Evolutionary conservation across 2,329 filamentous ascomycete genomes (phyloP), one percentile per base, ranked within the genome.

Genomic region (Alternaria viburni): DNA sequence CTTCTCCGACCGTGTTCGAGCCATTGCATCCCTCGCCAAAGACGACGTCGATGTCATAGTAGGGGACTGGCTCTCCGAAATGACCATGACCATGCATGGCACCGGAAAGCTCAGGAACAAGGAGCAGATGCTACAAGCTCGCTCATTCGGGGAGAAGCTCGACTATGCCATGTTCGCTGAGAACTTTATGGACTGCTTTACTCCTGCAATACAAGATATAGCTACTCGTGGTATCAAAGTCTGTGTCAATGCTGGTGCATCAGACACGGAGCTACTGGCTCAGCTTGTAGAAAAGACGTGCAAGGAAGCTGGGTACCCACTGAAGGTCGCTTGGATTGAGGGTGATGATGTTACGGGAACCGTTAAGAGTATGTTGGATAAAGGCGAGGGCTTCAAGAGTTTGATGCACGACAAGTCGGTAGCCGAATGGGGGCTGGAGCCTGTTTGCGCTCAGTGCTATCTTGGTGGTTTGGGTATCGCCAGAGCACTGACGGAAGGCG

Each of bases 141-240:
- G 82, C 76, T 62, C 78, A 80, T 65, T 84, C 80, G 84, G 71
- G 15, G 70, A 74, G 47, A 74, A 71, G 61, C 59, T 74, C 58
- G 65, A 75, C 51, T 68, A 68, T 41, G 72, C 71, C 57, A 72
- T 73, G 72, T 74, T 73, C 49, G 73, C 70, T 12, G 69, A 70
- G 41, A 83, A 84, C 9, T 86, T 87, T 64, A 78, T 87, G 43
- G 82, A 86, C 69, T 81, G 83, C 26, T 80, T 82, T 11, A 76
- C 77, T 10, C 81, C 80, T 21, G 81, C 80, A 59, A 75, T 75
- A 60, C 74, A 61, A n/a, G 64, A 75, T 59, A 59, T 78, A 6
- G 71, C 72, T 2, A 69, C 65, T 10, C 68, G 73, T 50, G 69
- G 71, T 11, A 74, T 76, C 63, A 78, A 76, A 57, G 57, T 78